Evolutionary conservation across 345 rosid species (phyloP), one percentile per base, ranked within the genome.

Genomic region (Euphorbia peplus): DNA sequence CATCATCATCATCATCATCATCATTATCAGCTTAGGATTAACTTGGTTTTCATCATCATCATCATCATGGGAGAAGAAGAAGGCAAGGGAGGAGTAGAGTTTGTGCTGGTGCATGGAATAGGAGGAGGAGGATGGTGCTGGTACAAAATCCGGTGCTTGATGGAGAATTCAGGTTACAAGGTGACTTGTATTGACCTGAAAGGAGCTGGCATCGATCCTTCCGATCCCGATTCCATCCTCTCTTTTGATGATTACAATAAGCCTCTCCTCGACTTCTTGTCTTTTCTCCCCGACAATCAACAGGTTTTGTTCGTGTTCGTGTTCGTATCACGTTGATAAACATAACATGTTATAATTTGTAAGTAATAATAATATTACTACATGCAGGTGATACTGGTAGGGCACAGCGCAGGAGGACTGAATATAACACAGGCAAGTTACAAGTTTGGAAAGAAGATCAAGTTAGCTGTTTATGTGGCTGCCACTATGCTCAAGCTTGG

Each of bases 361-460:
- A n/a, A n/a, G n/a, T n/a, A n/a, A n/a, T n/a, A n/a, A n/a, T n/a
- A n/a, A n/a, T n/a, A n/a, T n/a, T n/a, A n/a, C n/a, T n/a, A n/a
- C n/a, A n/a, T 61, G 10, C 73, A 92, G 98, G 98, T 92, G 56
- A 80, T 93, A 71, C 70, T 93, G 74, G 96, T 90, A 14, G 98
- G 96, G 1, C 98, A 93, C 60, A 93, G 98, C 67, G 97, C 98
- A 2, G 98, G 96, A 65, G 98, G 98, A 47, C 81, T 93, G 44
- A 88, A 87, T 66, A 68, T 93, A 48, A 93, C 97, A 2, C 81
- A 82, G 59, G 90, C 87, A 35, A 81, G 77, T 64, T 82, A 81
- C 50, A 82, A 69, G 69, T 90, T 87, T 39, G 72, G 85, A 21
- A 73, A 80, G 61, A 90, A 88, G 82, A 85, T 93, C 56, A 68